These are phyloP conservation scores for Metschnikowia santaceciliae DNA, from an alignment of 805 yeast genomes.

Conservation along the genomic window DNA sequence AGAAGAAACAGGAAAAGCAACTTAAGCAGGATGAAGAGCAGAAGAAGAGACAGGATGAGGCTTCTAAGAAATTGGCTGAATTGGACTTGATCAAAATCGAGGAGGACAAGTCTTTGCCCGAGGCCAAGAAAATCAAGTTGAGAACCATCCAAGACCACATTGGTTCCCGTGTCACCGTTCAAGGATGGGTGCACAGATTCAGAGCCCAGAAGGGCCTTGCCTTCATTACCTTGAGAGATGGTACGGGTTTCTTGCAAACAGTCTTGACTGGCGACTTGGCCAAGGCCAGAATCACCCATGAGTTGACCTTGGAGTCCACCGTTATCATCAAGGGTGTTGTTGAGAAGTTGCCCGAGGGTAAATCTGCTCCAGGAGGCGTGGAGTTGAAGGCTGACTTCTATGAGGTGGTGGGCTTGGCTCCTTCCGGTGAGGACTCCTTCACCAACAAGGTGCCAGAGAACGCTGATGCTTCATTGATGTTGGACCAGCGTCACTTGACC, in stretches of 20 bases:
- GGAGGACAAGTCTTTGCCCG: slow-evolving; percentile 71
- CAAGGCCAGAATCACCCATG: slow-evolving; percentile 77
- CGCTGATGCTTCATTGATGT: slow-evolving; percentile 86
- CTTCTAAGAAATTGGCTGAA: slow-evolving; percentile 72
- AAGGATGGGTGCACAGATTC: slow-evolving; percentile 96
- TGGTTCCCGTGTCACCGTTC: slow-evolving; percentile 69
- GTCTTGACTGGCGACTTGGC: slow-evolving; percentile 90
- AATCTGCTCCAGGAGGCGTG: slow-evolving; percentile 95
- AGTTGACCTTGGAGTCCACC: slow-evolving; percentile 85
- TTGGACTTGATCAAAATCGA: slow-evolving; percentile 65
- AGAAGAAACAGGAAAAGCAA: slow-evolving; percentile 72
- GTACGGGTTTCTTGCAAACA: slow-evolving; percentile 85
- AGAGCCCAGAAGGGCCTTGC: slow-evolving; percentile 90
- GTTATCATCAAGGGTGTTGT: slow-evolving; percentile 76
- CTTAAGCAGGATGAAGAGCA: slow-evolving; percentile 57
- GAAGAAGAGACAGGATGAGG: slow-evolving; percentile 53
- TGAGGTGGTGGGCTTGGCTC: slow-evolving; percentile 87
- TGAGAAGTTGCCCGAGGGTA: slow-evolving; percentile 87
- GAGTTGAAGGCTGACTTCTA: slow-evolving; percentile 90
- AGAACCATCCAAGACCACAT: slow-evolving; percentile 48
- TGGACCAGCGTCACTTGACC: slow-evolving; percentile 95
- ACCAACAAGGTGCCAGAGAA: slow-evolving; percentile 91
- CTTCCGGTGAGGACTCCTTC: slow-evolving; percentile 92
- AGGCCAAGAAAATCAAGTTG: slow-evolving; percentile 66
- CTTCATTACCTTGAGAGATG: slow-evolving; percentile 91